Base-by-base conservation (phyloP, 2,329 filamentous ascomycete genomes). In the Seiridium unicorne region DNA sequence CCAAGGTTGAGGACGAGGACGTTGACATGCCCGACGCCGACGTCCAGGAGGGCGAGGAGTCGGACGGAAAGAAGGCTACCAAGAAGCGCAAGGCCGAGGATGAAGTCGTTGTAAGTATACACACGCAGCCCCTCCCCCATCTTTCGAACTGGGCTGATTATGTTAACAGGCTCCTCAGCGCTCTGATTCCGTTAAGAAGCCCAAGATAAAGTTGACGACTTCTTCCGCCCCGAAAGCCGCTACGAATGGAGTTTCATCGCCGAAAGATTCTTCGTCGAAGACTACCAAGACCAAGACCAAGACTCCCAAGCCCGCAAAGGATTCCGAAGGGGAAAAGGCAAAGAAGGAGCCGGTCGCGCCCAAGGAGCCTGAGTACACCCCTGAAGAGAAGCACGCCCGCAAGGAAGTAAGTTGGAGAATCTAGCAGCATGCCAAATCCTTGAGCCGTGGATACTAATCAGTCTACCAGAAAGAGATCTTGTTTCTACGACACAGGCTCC, bases 1-100 rank as follows among this genome's bases (percentile, higher is more conserved):
- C 70, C 49, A 82, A 82, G 70, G 84, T 82, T 7, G 82, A 83
- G 42, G 81, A 84, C 46, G 84, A 84, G 34, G 84, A 88, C 63
- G 69, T 82, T 8, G 86, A 88, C 3, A 88, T 89, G 81, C 81
- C 79, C 47, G 87, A 90, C 64, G 79, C 74, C 42, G 77, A 77
- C 26, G 81, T 84, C 40, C 86, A 77, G 65, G 66, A 79, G 9
- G 66, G 78, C 34, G 80, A 79, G 40, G 71, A 74, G 34, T 68
- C 74, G 32, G 68, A 71, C 54, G 74, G 77, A 66, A 74, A 77
- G 61, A 83, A 84, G 73, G 83, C 83, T 70, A 71, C 82, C 5
- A 91, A 90, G 84, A 97, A 97, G 84, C 89, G 93, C 68, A 96
- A 96, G 84, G 89, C 92, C 70, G 90, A 87, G 11, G 92, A 96